phyloP scores from a whole-genome alignment of 805 yeast genomes.

The Cyberlindnera euphorbiiphila region DNA sequence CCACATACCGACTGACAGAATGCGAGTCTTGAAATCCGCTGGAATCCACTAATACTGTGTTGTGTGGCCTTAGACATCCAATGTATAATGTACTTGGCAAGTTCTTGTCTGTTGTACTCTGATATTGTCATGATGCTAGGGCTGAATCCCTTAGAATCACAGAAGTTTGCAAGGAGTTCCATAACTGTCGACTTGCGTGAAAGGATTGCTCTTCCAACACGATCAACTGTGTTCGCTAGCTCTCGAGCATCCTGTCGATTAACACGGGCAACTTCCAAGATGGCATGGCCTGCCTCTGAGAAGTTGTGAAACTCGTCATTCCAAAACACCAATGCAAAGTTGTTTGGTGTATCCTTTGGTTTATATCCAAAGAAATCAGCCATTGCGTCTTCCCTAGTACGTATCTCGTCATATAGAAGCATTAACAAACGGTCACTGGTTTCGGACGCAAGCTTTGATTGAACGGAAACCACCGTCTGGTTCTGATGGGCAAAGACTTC shows the following conservation, averaged over 20 bases:
- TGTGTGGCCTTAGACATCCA: constrained; percentile 47
- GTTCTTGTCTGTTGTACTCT: constrained; percentile 47
- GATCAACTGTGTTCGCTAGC: constrained; percentile 44
- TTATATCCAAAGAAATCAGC: constrained; percentile 2
- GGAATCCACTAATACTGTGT: constrained; percentile 36
- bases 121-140: constrained; percentile 44
- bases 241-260: constrained; percentile 29
- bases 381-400: constrained; percentile 5
- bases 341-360: constrained; percentile 11
- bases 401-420: constrained; percentile 6
- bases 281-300: constrained; percentile 48
- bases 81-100: constrained; percentile 40
- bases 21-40: constrained; percentile 35
- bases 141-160: constrained; percentile 3
- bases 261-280: constrained; percentile 33
- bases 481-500: constrained; percentile 38
- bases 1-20: constrained; percentile 44
- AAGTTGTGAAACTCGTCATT: constrained; percentile 73
- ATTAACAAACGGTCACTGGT: constrained; percentile 1
- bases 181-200: constrained; percentile 24
- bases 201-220: constrained; percentile 48
- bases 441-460: constrained; percentile 1
- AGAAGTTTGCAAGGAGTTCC: constrained; percentile 3
- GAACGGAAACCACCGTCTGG: constrained; percentile 38
- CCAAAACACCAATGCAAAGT: constrained; percentile 59